Evolutionary conservation across 257 asterid species (phyloP).

Genomic region (Paulownia fortunei): DNA sequence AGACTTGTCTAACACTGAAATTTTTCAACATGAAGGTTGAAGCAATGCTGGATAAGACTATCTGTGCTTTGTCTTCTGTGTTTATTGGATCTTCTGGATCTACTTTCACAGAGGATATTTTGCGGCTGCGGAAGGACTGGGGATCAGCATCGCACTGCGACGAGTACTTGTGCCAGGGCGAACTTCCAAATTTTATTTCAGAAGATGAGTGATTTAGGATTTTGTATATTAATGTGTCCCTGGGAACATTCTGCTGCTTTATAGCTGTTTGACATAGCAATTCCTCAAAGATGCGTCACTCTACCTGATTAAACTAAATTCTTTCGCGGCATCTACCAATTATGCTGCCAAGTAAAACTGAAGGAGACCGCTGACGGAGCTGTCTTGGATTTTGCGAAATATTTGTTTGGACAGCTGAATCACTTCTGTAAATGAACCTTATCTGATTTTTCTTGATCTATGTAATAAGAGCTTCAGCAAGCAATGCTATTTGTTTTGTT

Average conservation of each 20-base stretch:
- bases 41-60: constrained; percentile 97
- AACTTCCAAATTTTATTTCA: constrained; percentile 82
- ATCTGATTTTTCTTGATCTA: constrained; percentile 27
- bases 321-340: not conserved
- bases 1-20: constrained; percentile 8
- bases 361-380: constrained; percentile 13
- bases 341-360: not conserved
- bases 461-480: constrained; percentile 37
- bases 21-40: constrained; percentile 67
- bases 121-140: constrained; percentile 94
- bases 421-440: constrained; percentile 26
- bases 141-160: constrained; percentile 88
- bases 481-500: constrained; percentile 19
- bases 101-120: constrained; percentile 93
- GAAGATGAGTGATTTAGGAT: constrained; percentile 62
- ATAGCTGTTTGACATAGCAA: constrained; percentile 17
- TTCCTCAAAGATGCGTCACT: constrained; percentile 24
- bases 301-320: constrained; percentile 13
- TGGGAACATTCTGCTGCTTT: constrained; percentile 11
- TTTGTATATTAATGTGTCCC: constrained; percentile 22
- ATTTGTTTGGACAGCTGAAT: constrained; percentile 29
- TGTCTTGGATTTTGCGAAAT: not conserved
- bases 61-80: constrained; percentile 86
- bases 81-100: constrained; percentile 94
- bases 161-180: constrained; percentile 84